Conservation (phyloP, 2,329 filamentous ascomycete species). For the Fonsecaea nubica region DNA sequence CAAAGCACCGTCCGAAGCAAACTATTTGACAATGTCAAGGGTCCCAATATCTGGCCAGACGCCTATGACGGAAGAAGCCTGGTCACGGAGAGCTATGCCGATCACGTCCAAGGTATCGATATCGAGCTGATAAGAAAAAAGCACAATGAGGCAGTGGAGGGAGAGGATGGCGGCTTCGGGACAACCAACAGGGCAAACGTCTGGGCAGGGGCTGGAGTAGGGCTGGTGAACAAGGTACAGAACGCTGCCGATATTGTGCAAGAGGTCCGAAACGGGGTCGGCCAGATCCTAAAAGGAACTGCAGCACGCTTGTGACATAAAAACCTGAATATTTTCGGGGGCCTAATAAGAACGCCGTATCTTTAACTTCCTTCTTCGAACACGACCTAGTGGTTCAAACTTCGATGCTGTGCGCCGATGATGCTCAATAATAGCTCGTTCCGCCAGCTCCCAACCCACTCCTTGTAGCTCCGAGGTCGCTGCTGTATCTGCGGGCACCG, state of each 20-base stretch:
- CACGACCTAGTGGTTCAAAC: neutral
- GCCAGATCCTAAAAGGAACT: conserved; percentile 6
- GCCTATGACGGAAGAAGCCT: conserved; percentile 64
- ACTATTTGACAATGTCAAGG: conserved; percentile 61
- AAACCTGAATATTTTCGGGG: neutral
- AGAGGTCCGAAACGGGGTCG: conserved; percentile 17
- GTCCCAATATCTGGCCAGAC: conserved; percentile 65
- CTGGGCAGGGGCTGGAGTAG: conserved; percentile 29
- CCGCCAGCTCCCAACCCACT: conserved; percentile 40
- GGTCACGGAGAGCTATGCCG: conserved; percentile 58
- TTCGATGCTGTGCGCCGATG: neutral
- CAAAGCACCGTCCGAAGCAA: conserved; percentile 57
- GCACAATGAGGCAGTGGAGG: conserved; percentile 14
- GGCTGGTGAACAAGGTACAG: conserved; percentile 25
- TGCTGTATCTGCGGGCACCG: conserved; percentile 40
- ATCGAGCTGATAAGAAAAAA: conserved; percentile 22
- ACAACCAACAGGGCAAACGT: conserved; percentile 19
- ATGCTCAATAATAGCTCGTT: conserved; percentile 39
- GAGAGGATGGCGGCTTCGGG: conserved; percentile 20
- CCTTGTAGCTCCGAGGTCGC: conserved; percentile 41
- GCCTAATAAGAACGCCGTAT: conserved; percentile 5
- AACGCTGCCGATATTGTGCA: conserved; percentile 27
- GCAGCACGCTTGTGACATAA: conserved; percentile 1
- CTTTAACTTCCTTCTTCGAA: neutral
- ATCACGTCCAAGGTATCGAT: conserved; percentile 24